Percentiles rank a stretch among this genome's conserved stretches.
These are phyloP conservation scores for Seiridium unicorne DNA, from an alignment of 2,329 filamentous ascomycete species.

Conservation along the genomic window DNA sequence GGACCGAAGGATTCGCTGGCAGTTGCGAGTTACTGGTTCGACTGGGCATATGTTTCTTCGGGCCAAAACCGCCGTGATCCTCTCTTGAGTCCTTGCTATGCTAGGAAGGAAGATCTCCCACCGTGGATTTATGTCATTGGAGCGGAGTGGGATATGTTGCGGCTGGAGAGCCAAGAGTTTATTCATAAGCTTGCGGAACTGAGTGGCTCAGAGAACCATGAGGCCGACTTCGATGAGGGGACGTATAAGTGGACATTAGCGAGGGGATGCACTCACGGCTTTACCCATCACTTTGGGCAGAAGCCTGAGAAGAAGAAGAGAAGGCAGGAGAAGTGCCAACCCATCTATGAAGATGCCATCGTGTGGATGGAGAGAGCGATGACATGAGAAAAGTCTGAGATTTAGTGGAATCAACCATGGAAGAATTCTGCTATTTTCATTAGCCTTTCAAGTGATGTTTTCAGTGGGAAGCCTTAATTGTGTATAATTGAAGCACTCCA, in stretches of 20 bases:
- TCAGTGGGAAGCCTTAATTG: too few relatives aligned
- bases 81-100: constrained; percentile 37
- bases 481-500: too few relatives aligned
- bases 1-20: constrained; percentile 26
- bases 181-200: constrained; percentile 8
- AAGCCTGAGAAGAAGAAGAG: constrained; percentile 5
- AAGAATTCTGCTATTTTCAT: too few relatives aligned
- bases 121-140: constrained; percentile 40
- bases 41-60: constrained; percentile 38
- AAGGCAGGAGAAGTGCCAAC: constrained; percentile 5
- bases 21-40: constrained; percentile 28
- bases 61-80: constrained; percentile 33
- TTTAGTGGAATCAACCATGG: too few relatives aligned
- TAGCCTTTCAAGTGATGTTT: too few relatives aligned
- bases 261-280: constrained; percentile 6
- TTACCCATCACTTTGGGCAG: constrained; percentile 10
- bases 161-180: constrained; percentile 20
- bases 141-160: constrained; percentile 39
- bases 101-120: constrained; percentile 32
- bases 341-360: constrained; percentile 6
- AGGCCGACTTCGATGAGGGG: constrained; percentile 6
- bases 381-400: too few relatives aligned
- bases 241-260: constrained; percentile 11
- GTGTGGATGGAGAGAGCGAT: constrained; percentile 5
- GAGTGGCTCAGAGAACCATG: not conserved